Evolutionary conservation across 768 basidiomycete genomes (phyloP), one percentile per base, ranked within the genome.

Genomic region (Imleria badia): DNA sequence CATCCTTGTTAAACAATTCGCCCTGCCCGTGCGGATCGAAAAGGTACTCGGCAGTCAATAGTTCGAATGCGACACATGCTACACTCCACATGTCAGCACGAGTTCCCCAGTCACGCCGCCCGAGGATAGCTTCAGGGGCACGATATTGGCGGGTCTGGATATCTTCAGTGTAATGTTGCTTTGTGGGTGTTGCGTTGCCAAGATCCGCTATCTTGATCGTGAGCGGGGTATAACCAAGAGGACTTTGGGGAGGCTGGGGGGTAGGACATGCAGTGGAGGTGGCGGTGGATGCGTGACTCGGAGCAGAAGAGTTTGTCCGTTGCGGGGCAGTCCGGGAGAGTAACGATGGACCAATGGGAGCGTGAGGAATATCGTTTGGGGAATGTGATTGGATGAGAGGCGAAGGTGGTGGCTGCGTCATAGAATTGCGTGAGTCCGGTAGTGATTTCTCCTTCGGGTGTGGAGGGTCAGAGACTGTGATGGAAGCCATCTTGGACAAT

Each of bases 131-230:
- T 71, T 97, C 94, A n/a, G 94, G 94, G 26, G 90, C 83, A 57
- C 94, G 87, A 69, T 97, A 97, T 67, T 96, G 94, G 40, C 94
- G 83, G n/a, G 94, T 97, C 74, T 96, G 94, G 60, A 95, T 96
- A 67, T 94, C 94, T 65, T 95, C 94, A 10, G 94, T 96, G 68
- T 84, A 97, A 68, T 96, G 93, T 63, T 86, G 85, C 60, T 76
- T 86, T n/a, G 90, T 86, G 15, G 92, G 94, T 34, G 94, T 94
- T 23, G 94, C 94, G 68, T 97, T 97, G 23, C 94, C 94, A 41
- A 97, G 75, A 74, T 97, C 94, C 30, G 94, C 94, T 58, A 97
- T 94, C 78, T 97, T 96, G 66, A 97, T 81, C 19, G 82, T 85
- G 60, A 97, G 85, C 3, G 82, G 81, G 17, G 77, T 48, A 49